Conservation (phyloP, 1,139 yeast species). For the Geotrichum phurueaensis region DNA sequence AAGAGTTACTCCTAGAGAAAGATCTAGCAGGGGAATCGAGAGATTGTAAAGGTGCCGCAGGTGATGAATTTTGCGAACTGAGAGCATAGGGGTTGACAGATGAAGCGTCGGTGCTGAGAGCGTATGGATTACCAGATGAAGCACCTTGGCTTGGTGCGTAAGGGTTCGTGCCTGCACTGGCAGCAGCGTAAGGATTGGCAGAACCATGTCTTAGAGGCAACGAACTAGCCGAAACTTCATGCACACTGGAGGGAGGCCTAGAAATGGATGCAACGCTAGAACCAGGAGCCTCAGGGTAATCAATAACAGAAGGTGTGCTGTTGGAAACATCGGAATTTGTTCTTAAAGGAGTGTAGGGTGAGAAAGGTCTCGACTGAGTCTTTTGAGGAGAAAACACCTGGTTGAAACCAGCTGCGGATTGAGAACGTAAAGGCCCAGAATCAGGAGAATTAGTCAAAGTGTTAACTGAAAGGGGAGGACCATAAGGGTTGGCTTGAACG, state of each 20-base stretch:
- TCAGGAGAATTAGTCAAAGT: not conserved
- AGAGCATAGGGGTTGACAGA: not conserved
- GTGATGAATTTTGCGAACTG: not conserved
- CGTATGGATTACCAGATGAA: not conserved
- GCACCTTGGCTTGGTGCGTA: not conserved
- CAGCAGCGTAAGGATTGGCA: not conserved
- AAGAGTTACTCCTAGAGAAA: not conserved
- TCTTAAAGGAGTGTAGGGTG: not conserved
- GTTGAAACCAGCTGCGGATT: slow-evolving; percentile 14
- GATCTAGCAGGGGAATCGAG: not conserved
- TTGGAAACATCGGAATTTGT: not conserved
- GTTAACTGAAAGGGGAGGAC: not conserved
- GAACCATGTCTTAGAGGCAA: not conserved
- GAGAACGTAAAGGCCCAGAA: slow-evolving; percentile 10
- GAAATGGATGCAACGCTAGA: not conserved
- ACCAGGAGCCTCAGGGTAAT: not conserved
- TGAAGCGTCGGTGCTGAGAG: not conserved
- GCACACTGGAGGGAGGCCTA: not conserved
- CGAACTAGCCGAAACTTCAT: not conserved
- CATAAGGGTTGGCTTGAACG: slow-evolving; percentile 1
- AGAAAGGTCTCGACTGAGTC: not conserved
- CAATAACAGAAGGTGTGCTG: not conserved
- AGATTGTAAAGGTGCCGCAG: not conserved
- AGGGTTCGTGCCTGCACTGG: not conserved
- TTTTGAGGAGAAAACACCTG: not conserved